phyloP scores from a whole-genome alignment of 139 green algal genomes.

The Diplosphaera chodatii region DNA sequence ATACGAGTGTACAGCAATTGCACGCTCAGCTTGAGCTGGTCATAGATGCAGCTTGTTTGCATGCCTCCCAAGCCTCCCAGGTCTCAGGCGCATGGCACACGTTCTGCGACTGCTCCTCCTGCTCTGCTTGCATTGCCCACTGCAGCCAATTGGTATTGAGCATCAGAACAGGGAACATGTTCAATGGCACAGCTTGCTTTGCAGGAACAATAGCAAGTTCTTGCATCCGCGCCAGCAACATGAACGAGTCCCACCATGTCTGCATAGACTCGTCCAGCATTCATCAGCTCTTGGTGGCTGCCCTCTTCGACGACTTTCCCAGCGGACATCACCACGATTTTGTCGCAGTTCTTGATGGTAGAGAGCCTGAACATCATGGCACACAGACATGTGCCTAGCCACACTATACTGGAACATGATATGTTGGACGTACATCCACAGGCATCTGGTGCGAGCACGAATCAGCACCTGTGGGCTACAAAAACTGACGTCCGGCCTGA shows the following conservation, averaged over 20 bases:
- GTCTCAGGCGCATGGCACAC: not conserved
- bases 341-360: conserved; percentile 73
- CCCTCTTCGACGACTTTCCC: conserved; percentile 59
- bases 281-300: conserved; percentile 61
- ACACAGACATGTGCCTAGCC: not conserved
- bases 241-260: not conserved
- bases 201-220: no score
- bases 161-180: no score
- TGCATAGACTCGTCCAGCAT: conserved; percentile 26
- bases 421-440: no score
- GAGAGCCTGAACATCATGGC: conserved; percentile 34
- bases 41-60: not conserved
- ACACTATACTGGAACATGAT: no score
- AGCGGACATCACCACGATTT: conserved; percentile 61
- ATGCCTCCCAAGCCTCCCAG: not conserved
- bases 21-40: no score
- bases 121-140: not conserved
- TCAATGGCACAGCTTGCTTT: no score
- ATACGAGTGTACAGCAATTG: no score
- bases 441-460: no score
- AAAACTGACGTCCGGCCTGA: conserved; percentile 79
- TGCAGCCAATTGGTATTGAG: not conserved
- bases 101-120: not conserved
- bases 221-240: no score
- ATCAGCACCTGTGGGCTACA: conserved; percentile 77